A percentile compares a stretch with the other conserved stretches of the same genome.
These are phyloP conservation scores for Emydomyces testavorans DNA, from an alignment of 2,329 filamentous ascomycete species.

Conservation along the genomic window DNA sequence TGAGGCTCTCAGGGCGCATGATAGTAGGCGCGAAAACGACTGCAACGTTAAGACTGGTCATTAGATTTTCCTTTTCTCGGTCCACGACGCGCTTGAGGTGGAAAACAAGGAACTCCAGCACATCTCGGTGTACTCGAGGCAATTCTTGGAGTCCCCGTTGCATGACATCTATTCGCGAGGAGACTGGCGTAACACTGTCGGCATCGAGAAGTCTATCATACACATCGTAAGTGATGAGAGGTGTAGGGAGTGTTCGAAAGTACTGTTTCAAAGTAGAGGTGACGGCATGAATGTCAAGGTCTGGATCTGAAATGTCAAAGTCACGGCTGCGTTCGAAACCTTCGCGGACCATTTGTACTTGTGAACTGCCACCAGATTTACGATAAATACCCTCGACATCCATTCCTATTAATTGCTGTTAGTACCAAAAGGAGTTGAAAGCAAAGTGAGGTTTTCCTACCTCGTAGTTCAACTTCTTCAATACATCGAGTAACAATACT, in stretches of 20 bases:
- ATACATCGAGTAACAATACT: constrained; percentile 87
- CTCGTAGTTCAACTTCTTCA: constrained; percentile 87
- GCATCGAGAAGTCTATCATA: constrained; percentile 77
- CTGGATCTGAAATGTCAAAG: constrained; percentile 85
- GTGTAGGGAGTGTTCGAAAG: constrained; percentile 81
- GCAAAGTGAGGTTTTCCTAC: constrained; percentile 29
- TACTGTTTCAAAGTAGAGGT: constrained; percentile 96
- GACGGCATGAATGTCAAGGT: constrained; percentile 89
- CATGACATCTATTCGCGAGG: constrained; percentile 59
- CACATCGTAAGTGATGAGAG: constrained; percentile 80
- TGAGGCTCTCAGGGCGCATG: constrained; percentile 80
- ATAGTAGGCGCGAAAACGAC: constrained; percentile 97
- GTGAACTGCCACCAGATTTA: constrained; percentile 86
- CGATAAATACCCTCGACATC: constrained; percentile 95
- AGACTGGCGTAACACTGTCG: constrained; percentile 50
- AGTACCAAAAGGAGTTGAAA: background rate
- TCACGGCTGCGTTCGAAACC: constrained; percentile 72
- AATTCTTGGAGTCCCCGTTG: constrained; percentile 64
- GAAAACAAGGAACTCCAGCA: constrained; percentile 85
- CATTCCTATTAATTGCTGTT: constrained; percentile 46
- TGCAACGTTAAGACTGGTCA: constrained; percentile 91
- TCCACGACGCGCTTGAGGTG: constrained; percentile 79
- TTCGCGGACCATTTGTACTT: constrained; percentile 79
- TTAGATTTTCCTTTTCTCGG: constrained; percentile 75
- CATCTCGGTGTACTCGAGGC: constrained; percentile 73